A percentile compares a stretch with the other conserved stretches of the same genome.
These are phyloP conservation scores for Conoideocrella luteorostrata DNA, from an alignment of 2,329 filamentous ascomycete genomes.

Conservation along the genomic window DNA sequence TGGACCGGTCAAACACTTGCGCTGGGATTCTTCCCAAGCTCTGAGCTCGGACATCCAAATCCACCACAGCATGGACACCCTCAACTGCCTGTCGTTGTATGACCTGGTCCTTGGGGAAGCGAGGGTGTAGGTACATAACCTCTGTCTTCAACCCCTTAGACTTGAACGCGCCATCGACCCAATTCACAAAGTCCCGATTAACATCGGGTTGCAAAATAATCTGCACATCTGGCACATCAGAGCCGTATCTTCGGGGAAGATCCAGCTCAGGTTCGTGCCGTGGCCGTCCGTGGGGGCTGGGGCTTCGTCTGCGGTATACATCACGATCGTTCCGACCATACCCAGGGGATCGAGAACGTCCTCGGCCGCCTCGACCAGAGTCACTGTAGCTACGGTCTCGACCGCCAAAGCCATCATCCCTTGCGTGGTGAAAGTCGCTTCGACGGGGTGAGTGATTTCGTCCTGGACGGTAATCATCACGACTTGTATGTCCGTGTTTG, in stretches of 20 bases:
- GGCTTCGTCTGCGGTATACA: constrained; percentile 61
- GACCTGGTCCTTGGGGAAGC: constrained; percentile 70
- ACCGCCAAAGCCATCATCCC: constrained; percentile 53
- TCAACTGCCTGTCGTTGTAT: constrained; percentile 81
- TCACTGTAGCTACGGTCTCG: constrained; percentile 39
- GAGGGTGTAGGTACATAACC: constrained; percentile 71
- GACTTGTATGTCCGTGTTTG: constrained; percentile 41
- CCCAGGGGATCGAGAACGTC: constrained; percentile 63
- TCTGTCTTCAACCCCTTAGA: constrained; percentile 67
- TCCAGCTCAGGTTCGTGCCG: constrained; percentile 54
- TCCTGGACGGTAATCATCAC: constrained; percentile 60
- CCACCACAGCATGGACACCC: constrained; percentile 78
- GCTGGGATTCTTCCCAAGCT: constrained; percentile 67
- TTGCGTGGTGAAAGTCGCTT: constrained; percentile 48
- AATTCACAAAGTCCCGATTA: constrained; percentile 71
- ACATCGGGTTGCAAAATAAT: constrained; percentile 76
- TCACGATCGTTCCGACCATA: constrained; percentile 38
- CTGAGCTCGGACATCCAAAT: constrained; percentile 66
- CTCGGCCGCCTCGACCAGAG: constrained; percentile 39
- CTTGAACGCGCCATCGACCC: constrained; percentile 72
- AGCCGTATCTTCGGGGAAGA: constrained; percentile 65
- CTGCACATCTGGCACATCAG: constrained; percentile 82
- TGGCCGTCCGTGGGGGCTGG: constrained; percentile 53
- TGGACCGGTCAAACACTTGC: constrained; percentile 77
- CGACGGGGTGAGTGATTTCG: constrained; percentile 54